Conservation (phyloP, 1,284 basidiomycete species). For the Sporisorium scitamineum region DNA sequence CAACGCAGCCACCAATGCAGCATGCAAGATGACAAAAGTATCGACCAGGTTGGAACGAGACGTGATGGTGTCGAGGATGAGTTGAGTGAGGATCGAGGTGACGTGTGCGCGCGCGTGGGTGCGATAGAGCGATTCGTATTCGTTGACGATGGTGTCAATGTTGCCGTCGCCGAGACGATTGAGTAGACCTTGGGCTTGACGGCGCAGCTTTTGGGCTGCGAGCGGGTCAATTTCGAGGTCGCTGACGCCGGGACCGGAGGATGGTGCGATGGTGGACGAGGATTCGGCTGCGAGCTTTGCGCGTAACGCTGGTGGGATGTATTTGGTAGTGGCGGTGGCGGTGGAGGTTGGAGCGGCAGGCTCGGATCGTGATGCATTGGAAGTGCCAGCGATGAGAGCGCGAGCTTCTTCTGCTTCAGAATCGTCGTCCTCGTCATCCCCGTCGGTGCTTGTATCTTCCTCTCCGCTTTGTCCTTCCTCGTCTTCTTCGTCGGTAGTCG, state of each 20-base stretch:
- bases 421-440: slow-evolving; percentile 20
- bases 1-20: slow-evolving; percentile 85
- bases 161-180: slow-evolving; percentile 92
- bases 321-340: slow-evolving; percentile 65
- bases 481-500: slow-evolving; percentile 47
- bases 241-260: not conserved
- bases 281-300: slow-evolving; percentile 66
- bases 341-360: not conserved
- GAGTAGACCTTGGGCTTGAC: slow-evolving; percentile 86
- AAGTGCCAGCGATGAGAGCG: slow-evolving; percentile 19
- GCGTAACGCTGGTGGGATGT: slow-evolving; percentile 73
- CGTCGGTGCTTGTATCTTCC: not conserved
- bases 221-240: slow-evolving; percentile 54
- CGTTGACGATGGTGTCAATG: slow-evolving; percentile 81
- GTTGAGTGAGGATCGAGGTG: slow-evolving; percentile 80
- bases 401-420: slow-evolving; percentile 42
- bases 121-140: slow-evolving; percentile 83
- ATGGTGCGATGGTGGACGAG: not conserved
- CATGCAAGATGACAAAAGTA: slow-evolving; percentile 90
- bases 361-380: not conserved
- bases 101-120: slow-evolving; percentile 85
- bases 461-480: slow-evolving; percentile 18
- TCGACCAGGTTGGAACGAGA: slow-evolving; percentile 84
- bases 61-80: slow-evolving; percentile 86
- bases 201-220: slow-evolving; percentile 76